Evolutionary conservation across 139 green algal genomes (phyloP).

Genomic region (Micractinium sp.): DNA sequence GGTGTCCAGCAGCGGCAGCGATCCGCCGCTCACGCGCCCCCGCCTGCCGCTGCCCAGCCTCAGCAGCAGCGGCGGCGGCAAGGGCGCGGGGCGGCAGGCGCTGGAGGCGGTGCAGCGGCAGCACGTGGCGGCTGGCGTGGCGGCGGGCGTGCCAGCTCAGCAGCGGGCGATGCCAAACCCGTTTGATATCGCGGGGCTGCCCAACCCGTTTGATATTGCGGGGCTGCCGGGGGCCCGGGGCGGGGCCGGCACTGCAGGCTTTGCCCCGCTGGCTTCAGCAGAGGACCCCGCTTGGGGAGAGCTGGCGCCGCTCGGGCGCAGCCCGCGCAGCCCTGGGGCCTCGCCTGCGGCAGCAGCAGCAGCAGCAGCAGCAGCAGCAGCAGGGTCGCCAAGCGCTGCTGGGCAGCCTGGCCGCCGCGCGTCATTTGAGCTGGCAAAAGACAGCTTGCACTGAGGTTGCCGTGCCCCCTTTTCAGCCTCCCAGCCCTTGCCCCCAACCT

Average conservation of each 20-base stretch:
- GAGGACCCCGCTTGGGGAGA: neutral
- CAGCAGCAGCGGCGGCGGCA: neutral
- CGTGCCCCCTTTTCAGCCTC: too few relatives aligned
- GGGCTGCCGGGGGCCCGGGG: neutral
- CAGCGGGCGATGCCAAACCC: neutral
- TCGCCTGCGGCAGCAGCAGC: neutral
- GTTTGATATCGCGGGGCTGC: neutral
- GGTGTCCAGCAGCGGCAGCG: neutral
- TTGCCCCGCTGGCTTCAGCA: neutral
- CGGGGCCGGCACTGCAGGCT: neutral
- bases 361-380: neutral
- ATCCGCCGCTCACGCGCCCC: neutral
- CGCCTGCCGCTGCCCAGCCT: neutral
- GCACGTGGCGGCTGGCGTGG: neutral
- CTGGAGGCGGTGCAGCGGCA: slow-evolving; percentile 7
- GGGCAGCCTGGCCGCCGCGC: too few relatives aligned
- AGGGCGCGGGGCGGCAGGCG: neutral
- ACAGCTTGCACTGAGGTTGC: too few relatives aligned
- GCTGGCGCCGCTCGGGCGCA: too few relatives aligned
- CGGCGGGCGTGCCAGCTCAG: neutral
- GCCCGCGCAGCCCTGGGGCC: too few relatives aligned
- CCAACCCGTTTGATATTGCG: slow-evolving; percentile 17
- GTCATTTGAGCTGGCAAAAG: too few relatives aligned
- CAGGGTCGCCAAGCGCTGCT: neutral
- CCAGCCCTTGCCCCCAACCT: too few relatives aligned